Evolutionary conservation across 345 rosid species (phyloP).

Genomic region (Salix viminalis): DNA sequence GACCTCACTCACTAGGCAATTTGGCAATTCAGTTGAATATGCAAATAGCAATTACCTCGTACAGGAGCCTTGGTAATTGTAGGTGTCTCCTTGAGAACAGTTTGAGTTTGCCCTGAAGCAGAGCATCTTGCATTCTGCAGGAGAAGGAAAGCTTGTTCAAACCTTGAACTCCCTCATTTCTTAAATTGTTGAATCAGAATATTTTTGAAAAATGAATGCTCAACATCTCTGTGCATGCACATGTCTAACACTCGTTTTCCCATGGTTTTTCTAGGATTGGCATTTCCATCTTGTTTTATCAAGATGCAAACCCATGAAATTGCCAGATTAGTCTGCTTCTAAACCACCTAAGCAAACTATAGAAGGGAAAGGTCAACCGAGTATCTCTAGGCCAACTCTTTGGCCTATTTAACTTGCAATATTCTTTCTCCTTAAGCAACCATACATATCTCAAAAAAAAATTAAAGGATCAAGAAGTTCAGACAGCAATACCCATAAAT

Average conservation of each 20-base stretch:
- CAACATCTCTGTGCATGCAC: not conserved
- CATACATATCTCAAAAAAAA: not conserved
- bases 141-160: not conserved
- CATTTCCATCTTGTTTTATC: not conserved
- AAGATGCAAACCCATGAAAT: no score
- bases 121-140: slow-evolving; percentile 65
- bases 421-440: not conserved
- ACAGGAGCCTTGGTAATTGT: slow-evolving; percentile 84
- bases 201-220: no score
- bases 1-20: not conserved
- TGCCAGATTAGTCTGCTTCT: not conserved
- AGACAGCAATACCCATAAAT: not conserved
- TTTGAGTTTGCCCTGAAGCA: slow-evolving; percentile 78
- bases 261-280: not conserved
- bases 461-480: not conserved
- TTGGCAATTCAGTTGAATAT: not conserved
- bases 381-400: not conserved
- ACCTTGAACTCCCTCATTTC: not conserved
- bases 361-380: not conserved
- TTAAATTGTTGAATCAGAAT: not conserved
- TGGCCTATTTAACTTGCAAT: not conserved
- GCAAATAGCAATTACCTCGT: slow-evolving; percentile 43
- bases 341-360: not conserved
- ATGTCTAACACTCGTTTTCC: not conserved
- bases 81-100: slow-evolving; percentile 66